Conservation (phyloP, 2,329 filamentous ascomycete species). For the Cercospora sp. region DNA sequence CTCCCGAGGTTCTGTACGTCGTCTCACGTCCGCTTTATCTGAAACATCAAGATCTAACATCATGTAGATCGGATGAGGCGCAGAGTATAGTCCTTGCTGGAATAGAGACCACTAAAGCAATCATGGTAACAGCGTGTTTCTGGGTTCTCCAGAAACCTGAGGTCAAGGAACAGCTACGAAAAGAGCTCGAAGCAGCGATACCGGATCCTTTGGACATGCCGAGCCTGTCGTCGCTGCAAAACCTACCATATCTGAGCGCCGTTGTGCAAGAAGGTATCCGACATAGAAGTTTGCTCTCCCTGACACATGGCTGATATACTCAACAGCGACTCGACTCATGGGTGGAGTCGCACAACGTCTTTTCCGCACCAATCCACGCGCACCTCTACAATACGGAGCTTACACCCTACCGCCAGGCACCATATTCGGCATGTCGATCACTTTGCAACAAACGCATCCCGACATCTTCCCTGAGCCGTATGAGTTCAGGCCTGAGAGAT, state of each 20-base stretch:
- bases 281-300: neutral
- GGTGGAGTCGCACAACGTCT: conserved; percentile 25
- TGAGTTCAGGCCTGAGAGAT: conserved; percentile 5
- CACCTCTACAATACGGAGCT: neutral
- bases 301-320: conserved; percentile 18
- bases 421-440: conserved; percentile 2
- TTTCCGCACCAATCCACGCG: neutral
- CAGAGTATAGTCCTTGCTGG: conserved; percentile 38
- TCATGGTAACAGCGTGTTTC: conserved; percentile 46
- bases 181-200: conserved; percentile 39
- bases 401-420: neutral
- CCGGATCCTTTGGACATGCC: conserved; percentile 17
- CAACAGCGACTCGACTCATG: conserved; percentile 25
- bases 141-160: conserved; percentile 43
- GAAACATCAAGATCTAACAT: neutral
- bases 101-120: conserved; percentile 48
- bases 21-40: neutral
- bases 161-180: conserved; percentile 40
- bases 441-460: neutral
- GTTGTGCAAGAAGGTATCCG: neutral
- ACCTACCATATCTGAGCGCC: neutral
- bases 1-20: neutral
- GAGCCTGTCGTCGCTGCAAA: neutral
- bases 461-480: conserved; percentile 19
- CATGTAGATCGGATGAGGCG: neutral